Conservation (phyloP, 352 stramenopile species). For the Phytopythium montanum region DNA sequence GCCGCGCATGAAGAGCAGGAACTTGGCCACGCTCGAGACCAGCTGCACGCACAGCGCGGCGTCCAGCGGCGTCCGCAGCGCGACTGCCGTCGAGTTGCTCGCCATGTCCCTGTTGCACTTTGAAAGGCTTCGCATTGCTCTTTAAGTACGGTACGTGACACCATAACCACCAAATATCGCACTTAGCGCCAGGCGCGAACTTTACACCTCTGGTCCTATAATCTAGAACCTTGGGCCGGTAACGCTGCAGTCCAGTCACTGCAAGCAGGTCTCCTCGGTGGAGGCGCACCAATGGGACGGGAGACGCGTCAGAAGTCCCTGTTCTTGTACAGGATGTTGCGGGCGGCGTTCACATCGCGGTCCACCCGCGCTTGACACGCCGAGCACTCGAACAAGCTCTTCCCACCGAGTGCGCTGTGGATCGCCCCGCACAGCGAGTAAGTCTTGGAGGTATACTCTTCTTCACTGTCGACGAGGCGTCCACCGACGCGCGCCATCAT, state of each 20-base stretch:
- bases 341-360: conserved; percentile 10
- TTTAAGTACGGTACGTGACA: not conserved
- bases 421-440: conserved; percentile 9
- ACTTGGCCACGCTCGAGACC: conserved; percentile 34
- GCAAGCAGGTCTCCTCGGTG: too few species aligned
- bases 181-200: not conserved
- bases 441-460: conserved; percentile 18
- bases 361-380: not conserved
- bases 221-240: not conserved
- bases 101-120: not conserved
- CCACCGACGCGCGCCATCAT: conserved; percentile 13
- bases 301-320: too few species aligned
- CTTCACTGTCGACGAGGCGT: conserved; percentile 9
- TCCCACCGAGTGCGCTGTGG: conserved; percentile 6
- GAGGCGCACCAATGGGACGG: not conserved
- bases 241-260: too few species aligned
- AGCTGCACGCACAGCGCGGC: conserved; percentile 36
- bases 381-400: conserved; percentile 1
- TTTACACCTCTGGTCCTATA: not conserved
- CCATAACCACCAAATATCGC: not conserved
- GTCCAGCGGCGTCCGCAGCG: conserved; percentile 45
- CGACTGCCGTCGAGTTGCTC: conserved; percentile 15
- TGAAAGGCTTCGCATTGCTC: not conserved
- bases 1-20: conserved; percentile 59
- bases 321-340: conserved; percentile 10